These are phyloP conservation scores for Globisporangium heterothallicum DNA, from an alignment of 352 stramenopile genomes.

Conservation along the genomic window DNA sequence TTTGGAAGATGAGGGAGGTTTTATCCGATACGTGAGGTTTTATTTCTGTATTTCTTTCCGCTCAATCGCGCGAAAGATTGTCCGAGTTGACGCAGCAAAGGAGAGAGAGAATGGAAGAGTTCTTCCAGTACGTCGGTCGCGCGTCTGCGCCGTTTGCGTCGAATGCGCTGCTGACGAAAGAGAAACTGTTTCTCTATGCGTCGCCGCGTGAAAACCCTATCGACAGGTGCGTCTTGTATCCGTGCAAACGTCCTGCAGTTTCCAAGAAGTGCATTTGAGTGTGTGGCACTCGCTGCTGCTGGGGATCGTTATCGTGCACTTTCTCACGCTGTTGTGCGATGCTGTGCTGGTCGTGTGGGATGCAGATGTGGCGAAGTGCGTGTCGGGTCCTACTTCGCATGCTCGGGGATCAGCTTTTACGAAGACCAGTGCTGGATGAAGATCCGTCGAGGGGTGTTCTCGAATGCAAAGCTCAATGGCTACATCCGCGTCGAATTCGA, in stretches of 20 bases:
- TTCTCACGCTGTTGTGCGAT: background rate
- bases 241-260: background rate
- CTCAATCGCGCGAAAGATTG: too few species aligned
- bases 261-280: too few species aligned
- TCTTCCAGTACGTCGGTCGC: constrained; percentile 64
- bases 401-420: constrained; percentile 42
- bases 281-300: background rate
- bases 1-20: too few species aligned
- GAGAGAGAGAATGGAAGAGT: constrained; percentile 43
- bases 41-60: too few species aligned
- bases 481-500: constrained; percentile 68
- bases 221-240: constrained; percentile 27
- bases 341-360: background rate
- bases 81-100: too few species aligned
- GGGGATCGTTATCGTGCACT: too few species aligned
- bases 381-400: constrained; percentile 64
- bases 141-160: constrained; percentile 16
- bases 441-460: constrained; percentile 71
- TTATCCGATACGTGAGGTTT: too few species aligned
- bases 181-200: constrained; percentile 60
- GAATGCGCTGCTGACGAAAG: constrained; percentile 24
- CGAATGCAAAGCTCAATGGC: constrained; percentile 59
- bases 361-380: constrained; percentile 45
- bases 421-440: constrained; percentile 70
- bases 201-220: constrained; percentile 52